Base-by-base conservation (phyloP, 306 rosid genomes). In the Acacia confusa region DNA sequence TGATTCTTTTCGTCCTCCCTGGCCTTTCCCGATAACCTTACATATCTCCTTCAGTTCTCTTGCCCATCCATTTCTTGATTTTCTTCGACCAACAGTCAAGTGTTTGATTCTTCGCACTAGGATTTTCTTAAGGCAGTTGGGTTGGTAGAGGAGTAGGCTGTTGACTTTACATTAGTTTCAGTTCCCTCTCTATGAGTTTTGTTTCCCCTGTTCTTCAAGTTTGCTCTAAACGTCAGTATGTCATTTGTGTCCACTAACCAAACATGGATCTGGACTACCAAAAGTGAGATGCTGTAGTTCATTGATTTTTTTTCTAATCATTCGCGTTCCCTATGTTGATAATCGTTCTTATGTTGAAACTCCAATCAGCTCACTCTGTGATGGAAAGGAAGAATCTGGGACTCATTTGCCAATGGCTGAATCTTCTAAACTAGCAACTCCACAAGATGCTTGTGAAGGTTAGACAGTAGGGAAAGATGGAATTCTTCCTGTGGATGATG, bases 341-440 rank as follows among this genome's bases (percentile, higher is more conserved):
- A 72, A 53, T 81, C 89, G 60, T 52, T 78, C 87, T 53, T 30
- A 70, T 25, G 61, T 66, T 13, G 87, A 85, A 73, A 74, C 79
- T 79, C 84, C 76, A 61, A 61, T 64, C 60, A 85, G 32, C 60
- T 64, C 87, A 53, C 74, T 70, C 30, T 4, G 50, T 36, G 43
- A 66, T 36, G 95, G 82, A 79, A 78, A 75, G 64, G 79, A 65
- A 76, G 92, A 86, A 82, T 67, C 85, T 58, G 81, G 32, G 48
- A 40, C 79, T 65, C 88, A 78, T 75, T 79, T 70, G 72, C 80
- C 80, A 32, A 70, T 24, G 68, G 40, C 57, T 24, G 88, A 73
- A 75, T 65, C 72, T 43, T 65, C 85, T 47, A 75, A 75, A 25
- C 36, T 70, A 69, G 65, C 80, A 70, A 28, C 82, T 3, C 43